These are phyloP conservation scores for Turnera subulata DNA, from an alignment of 345 rosid species.

Conservation along the genomic window DNA sequence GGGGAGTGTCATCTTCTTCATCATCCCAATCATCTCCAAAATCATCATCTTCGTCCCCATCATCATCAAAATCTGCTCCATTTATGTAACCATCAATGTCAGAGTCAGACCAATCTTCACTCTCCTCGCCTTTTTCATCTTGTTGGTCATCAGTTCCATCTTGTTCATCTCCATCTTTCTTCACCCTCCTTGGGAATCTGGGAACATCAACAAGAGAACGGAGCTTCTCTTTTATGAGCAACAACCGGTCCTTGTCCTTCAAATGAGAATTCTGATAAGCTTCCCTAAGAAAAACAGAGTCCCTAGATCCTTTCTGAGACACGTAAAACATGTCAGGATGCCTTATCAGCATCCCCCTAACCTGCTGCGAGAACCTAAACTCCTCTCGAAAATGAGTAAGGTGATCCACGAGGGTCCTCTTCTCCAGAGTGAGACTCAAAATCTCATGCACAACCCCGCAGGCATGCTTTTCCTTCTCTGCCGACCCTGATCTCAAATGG, in stretches of 20 bases:
- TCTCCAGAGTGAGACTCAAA: conserved; percentile 80
- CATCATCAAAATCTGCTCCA: conserved; percentile 30
- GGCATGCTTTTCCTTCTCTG: conserved; percentile 81
- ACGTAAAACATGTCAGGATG: conserved; percentile 94
- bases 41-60: conserved; percentile 35
- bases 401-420: conserved; percentile 95
- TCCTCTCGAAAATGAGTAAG: conserved; percentile 94
- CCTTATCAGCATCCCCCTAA: conserved; percentile 91
- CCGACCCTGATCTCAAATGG: conserved; percentile 57
- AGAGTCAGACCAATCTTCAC: conserved; percentile 47
- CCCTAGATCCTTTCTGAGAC: conserved; percentile 89
- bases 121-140: conserved; percentile 38
- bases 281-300: conserved; percentile 93
- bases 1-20: conserved; percentile 61
- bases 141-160: conserved; percentile 27
- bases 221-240: conserved; percentile 83
- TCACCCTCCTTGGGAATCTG: conserved; percentile 45
- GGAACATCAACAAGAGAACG: conserved; percentile 75
- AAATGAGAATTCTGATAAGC: conserved; percentile 78
- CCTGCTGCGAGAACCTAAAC: conserved; percentile 87
- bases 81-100: conserved; percentile 37
- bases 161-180: conserved; percentile 36
- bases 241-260: conserved; percentile 72
- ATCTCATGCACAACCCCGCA: conserved; percentile 89
- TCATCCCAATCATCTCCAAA: conserved; percentile 46